Base-by-base conservation (phyloP, 306 rosid species). In the Medicago ruthenica region DNA sequence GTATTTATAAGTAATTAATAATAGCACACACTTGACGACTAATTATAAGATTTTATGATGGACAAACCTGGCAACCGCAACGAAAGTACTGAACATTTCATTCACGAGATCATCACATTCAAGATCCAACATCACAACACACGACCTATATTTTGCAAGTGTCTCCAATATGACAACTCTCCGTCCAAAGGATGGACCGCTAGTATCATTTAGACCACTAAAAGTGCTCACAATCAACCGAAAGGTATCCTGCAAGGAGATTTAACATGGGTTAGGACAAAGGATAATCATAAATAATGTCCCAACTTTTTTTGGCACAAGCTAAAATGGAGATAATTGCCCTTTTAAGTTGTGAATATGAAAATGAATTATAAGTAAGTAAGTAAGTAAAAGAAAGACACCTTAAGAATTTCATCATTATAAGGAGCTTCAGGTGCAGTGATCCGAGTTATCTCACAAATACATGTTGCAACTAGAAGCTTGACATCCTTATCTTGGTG, bases 351-450 rank as follows among this genome's bases (percentile, higher is more conserved):
- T 72, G 40, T 53, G 50, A 77, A 73, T 36, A 31, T 42, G 58
- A 81, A 21, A 54, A 74, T 3, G 16, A 62, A 27, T 53, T 39
- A 78, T 68, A 68, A 64, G 22, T 59, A 14, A n/a, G n/a, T n/a
- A n/a, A n/a, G n/a, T n/a, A n/a, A 16, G 71, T 20, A 62, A 70
- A 73, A 53, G 71, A 70, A 76, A 80, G 44, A 72, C 62, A 96
- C 99, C 97, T 90, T 92, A 63, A 96, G 79, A 86, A 92, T 90
- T 73, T 89, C 97, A 79, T 96, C 99, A 62, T 82, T 87, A 55
- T 92, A 96, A 31, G 99, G 99, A 75, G 97, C 97, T 80, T 92
- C 99, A 20, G 99, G 99, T 70, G 99, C 99, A 67, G 99, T 96
- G 71, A 96, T 96, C 47, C 99, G 92, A 27, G 99, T 96, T 79